phyloP scores from a whole-genome alignment of 305 asterid genomes.

The Fraxinus xanthoxyloides region DNA sequence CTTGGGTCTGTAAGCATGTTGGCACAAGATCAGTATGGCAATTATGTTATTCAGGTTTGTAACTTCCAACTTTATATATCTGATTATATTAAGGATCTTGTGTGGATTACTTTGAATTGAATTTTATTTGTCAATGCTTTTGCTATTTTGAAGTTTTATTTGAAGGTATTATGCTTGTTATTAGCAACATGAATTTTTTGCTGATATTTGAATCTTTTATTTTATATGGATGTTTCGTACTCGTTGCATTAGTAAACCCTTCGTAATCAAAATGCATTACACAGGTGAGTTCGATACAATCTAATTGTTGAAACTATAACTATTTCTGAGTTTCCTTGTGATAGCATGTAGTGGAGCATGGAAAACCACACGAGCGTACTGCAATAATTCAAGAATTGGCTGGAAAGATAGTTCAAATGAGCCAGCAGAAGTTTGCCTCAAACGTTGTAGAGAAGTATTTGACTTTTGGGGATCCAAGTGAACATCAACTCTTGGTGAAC shows the following conservation, averaged over 20 bases:
- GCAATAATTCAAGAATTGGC: slow-evolving; percentile 57
- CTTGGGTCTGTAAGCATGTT: slow-evolving; percentile 74
- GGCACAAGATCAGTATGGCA: slow-evolving; percentile 87
- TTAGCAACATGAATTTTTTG: not conserved
- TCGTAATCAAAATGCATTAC: not conserved
- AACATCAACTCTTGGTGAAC: slow-evolving; percentile 51
- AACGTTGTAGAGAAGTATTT: slow-evolving; percentile 65
- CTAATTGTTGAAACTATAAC: not conserved
- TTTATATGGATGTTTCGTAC: not conserved
- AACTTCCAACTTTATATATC: not conserved
- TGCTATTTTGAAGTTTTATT: not conserved
- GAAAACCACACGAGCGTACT: slow-evolving; percentile 56
- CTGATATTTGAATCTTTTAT: not conserved
- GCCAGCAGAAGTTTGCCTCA: slow-evolving; percentile 65
- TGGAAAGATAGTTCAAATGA: slow-evolving; percentile 66
- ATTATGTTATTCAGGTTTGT: slow-evolving; percentile 77
- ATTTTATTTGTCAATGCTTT: not conserved
- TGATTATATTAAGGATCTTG: not conserved
- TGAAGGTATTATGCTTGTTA: not conserved
- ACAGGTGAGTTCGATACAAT: not conserved
- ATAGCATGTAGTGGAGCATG: slow-evolving; percentile 65
- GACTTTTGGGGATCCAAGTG: slow-evolving; percentile 47
- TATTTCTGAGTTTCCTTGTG: slow-evolving; percentile 4
- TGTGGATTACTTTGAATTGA: not conserved
- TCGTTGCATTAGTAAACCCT: not conserved